phyloP scores from a whole-genome alignment of 495 filamentous ascomycete genomes.

The Pyrenula massariospora region DNA sequence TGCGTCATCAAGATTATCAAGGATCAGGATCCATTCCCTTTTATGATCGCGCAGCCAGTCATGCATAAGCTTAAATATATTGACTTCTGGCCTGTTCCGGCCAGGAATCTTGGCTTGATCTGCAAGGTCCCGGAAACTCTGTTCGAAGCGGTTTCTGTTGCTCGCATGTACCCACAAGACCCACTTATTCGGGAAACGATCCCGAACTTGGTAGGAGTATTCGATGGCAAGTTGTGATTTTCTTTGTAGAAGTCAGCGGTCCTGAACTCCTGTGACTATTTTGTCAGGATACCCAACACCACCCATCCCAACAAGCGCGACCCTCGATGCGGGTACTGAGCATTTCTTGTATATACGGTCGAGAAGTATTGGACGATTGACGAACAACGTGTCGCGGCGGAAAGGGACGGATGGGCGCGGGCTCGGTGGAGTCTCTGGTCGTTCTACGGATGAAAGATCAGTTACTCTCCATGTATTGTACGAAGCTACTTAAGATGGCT shows the following conservation, averaged over 20 bases:
- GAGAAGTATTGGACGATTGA: slow-evolving; percentile 15
- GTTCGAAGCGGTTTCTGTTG: slow-evolving; percentile 23
- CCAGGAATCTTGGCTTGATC: slow-evolving; percentile 19
- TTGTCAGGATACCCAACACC: slow-evolving; percentile 13
- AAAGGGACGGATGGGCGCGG: slow-evolving; percentile 19
- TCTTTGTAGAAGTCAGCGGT: slow-evolving; percentile 9
- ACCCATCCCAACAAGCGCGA: slow-evolving; percentile 18
- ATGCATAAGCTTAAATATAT: slow-evolving; percentile 26
- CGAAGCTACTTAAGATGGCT: too few relatives aligned
- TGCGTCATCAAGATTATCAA: slow-evolving; percentile 34
- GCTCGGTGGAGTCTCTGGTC: slow-evolving; percentile 7
- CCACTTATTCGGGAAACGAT: slow-evolving; percentile 26
- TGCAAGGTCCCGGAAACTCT: slow-evolving; percentile 27
- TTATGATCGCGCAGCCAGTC: slow-evolving; percentile 24
- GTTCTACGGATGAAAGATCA: slow-evolving; percentile 2
- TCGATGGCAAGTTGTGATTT: slow-evolving; percentile 30
- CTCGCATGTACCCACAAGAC: slow-evolving; percentile 40
- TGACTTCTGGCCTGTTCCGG: slow-evolving; percentile 21
- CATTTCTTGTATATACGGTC: slow-evolving; percentile 14
- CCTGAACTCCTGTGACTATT: not conserved
- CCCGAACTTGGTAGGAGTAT: slow-evolving; percentile 20
- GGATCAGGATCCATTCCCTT: slow-evolving; percentile 28
- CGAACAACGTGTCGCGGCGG: slow-evolving; percentile 20
- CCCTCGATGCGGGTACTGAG: slow-evolving; percentile 11
- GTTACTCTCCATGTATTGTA: too few relatives aligned